Conservation (phyloP, 805 yeast species). For the Starmerella tilneyi region DNA sequence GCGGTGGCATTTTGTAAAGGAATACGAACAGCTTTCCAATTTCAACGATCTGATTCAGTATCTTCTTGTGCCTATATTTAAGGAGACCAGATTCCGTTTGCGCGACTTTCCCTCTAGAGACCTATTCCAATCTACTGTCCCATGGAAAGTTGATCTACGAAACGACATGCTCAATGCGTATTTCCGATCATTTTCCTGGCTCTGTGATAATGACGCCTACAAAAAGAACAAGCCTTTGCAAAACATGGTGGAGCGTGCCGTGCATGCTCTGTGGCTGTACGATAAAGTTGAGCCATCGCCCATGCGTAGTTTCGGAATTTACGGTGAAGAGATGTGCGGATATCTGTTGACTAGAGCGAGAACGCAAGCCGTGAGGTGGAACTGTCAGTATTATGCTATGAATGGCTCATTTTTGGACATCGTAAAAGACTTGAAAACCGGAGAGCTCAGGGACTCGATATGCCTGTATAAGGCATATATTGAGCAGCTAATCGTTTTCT, state of each 20-base stretch:
- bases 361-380: slow-evolving; percentile 1
- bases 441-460: neutral
- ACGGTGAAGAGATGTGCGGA: slow-evolving; percentile 10
- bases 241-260: slow-evolving; percentile 2
- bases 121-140: slow-evolving; percentile 48
- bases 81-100: slow-evolving; percentile 27
- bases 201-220: neutral
- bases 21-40: slow-evolving; percentile 46
- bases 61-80: slow-evolving; percentile 34
- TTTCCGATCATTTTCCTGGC: slow-evolving; percentile 16
- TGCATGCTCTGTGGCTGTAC: slow-evolving; percentile 10
- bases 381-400: slow-evolving; percentile 1
- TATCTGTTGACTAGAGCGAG: slow-evolving; percentile 4
- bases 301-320: neutral
- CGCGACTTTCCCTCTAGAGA: slow-evolving; percentile 57
- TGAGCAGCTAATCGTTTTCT: neutral
- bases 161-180: slow-evolving; percentile 47
- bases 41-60: slow-evolving; percentile 51
- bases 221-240: neutral
- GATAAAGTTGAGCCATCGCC: slow-evolving; percentile 11
- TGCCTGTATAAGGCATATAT: slow-evolving; percentile 5
- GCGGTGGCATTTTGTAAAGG: slow-evolving; percentile 57
- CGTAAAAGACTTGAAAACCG: neutral
- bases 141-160: slow-evolving; percentile 55
- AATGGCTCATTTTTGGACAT: slow-evolving; percentile 14